phyloP scores from a whole-genome alignment of 1,284 basidiomycete species.

The Cryptococcus jaspeensis region DNA sequence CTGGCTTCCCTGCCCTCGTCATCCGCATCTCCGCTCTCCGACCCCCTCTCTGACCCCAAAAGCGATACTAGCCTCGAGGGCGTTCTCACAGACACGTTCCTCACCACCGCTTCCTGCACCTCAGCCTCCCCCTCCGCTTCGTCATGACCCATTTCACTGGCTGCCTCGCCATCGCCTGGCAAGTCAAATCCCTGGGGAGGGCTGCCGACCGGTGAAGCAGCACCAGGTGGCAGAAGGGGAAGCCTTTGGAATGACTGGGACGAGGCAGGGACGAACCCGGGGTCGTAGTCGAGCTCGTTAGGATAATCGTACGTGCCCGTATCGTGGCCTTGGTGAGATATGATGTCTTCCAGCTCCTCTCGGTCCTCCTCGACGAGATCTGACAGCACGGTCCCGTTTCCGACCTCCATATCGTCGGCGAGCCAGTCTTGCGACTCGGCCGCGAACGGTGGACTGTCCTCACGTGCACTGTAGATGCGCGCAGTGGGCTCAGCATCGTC shows the following conservation, averaged over 20 bases:
- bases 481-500: neutral
- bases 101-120: constrained; percentile 31
- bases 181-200: no score
- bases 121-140: constrained; percentile 3
- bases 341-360: constrained; percentile 15
- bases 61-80: constrained; percentile 21
- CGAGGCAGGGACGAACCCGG: neutral
- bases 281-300: neutral
- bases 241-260: constrained; percentile 5
- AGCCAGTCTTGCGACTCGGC: no score
- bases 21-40: neutral
- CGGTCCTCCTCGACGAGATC: constrained; percentile 22
- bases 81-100: constrained; percentile 26
- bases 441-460: no score
- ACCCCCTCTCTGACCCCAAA: neutral
- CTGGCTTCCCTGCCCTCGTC: no score
- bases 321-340: constrained; percentile 9
- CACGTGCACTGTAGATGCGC: neutral
- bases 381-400: constrained; percentile 27
- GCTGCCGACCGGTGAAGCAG: neutral
- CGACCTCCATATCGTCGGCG: constrained; percentile 7
- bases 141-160: neutral
- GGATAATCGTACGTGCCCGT: no score
- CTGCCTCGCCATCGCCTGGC: no score
- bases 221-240: constrained; percentile 3